These are phyloP conservation scores for Closterium sp. DNA, from an alignment of 139 green algal species.

Conservation along the genomic window DNA sequence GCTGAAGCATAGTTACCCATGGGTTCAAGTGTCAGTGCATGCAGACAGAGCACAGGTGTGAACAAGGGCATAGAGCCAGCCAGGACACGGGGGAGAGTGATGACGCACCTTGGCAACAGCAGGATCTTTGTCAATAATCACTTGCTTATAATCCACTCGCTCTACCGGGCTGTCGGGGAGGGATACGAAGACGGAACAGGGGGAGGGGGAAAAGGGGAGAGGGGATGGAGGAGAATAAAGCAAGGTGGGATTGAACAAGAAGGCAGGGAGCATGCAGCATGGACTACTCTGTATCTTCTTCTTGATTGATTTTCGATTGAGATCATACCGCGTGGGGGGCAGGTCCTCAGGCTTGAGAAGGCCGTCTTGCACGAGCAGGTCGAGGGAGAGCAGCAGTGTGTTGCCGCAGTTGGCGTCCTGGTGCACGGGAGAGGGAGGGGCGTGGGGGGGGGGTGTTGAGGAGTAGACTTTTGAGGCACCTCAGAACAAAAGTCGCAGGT, in stretches of 20 bases:
- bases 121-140: slow-evolving; percentile 23
- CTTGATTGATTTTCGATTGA: no score
- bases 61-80: not conserved
- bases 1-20: no score
- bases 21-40: no score
- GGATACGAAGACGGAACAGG: not conserved
- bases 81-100: not conserved
- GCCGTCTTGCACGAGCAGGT: slow-evolving; percentile 78
- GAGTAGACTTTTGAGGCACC: no score
- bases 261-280: no score
- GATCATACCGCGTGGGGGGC: not conserved
- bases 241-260: no score
- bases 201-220: not conserved
- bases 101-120: slow-evolving; percentile 31
- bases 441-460: not conserved
- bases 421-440: no score
- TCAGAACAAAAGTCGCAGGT: no score
- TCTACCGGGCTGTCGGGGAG: slow-evolving; percentile 14
- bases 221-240: no score
- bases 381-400: slow-evolving; percentile 83
- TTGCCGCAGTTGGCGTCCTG: slow-evolving; percentile 89
- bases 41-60: no score
- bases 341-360: slow-evolving; percentile 52
- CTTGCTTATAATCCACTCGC: slow-evolving; percentile 9
- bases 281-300: no score